These are phyloP conservation scores for Vaucheria bursata DNA, from an alignment of 352 stramenopile genomes.

Conservation along the genomic window DNA sequence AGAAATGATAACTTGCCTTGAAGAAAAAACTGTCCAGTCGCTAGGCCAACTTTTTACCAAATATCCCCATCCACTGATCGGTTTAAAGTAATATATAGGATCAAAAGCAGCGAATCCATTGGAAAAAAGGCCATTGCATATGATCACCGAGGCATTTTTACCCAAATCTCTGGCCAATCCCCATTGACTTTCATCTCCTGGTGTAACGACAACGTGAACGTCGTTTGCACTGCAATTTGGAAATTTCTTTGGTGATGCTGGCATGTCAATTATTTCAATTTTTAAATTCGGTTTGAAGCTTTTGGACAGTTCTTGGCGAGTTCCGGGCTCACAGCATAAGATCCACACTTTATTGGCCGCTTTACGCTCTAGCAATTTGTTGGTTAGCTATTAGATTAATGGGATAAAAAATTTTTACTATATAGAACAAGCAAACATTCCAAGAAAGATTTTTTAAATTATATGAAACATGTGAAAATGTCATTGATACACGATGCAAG, in stretches of 20 bases:
- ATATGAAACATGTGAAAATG: too few species aligned
- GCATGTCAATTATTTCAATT: constrained; percentile 11
- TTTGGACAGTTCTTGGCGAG: constrained; percentile 1
- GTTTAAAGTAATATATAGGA: constrained; percentile 45
- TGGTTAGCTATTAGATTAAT: too few species aligned
- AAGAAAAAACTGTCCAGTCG: constrained; percentile 25
- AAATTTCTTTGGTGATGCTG: constrained; percentile 23
- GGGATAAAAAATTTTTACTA: too few species aligned
- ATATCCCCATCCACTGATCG: constrained; percentile 37
- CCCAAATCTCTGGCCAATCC: constrained; percentile 31
- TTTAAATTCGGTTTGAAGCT: not conserved
- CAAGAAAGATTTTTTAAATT: too few species aligned
- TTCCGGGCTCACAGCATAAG: constrained; percentile 31
- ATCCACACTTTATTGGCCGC: constrained; percentile 41
- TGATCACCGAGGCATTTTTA: constrained; percentile 22
- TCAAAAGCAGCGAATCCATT: constrained; percentile 40
- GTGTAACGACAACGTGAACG: constrained; percentile 31
- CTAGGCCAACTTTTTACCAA: constrained; percentile 24
- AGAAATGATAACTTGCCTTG: constrained; percentile 16
- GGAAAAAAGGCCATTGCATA: constrained; percentile 41
- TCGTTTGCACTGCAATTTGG: constrained; percentile 9
- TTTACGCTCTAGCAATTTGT: too few species aligned
- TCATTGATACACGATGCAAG: too few species aligned
- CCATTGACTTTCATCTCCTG: constrained; percentile 36
- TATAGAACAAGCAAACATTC: too few species aligned